Base-by-base conservation (phyloP, 2,329 filamentous ascomycete species). In the Aspergillus transmontanensis region DNA sequence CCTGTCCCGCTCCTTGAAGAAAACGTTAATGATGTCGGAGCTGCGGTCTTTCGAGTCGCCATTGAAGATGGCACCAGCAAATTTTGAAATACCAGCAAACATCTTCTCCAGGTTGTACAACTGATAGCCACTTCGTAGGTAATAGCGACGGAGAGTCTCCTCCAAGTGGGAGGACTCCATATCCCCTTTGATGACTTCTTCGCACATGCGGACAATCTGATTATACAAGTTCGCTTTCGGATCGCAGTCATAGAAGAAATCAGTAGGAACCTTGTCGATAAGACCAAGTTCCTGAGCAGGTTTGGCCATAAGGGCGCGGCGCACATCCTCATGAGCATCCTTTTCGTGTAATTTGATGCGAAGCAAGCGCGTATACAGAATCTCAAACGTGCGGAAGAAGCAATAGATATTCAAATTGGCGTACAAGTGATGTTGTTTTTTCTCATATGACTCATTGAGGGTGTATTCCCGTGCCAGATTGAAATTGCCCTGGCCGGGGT, bases 91-190 rank as follows among this genome's bases (percentile, higher is more conserved):
- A 1, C 90, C 90, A 73, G 89, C 89, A 59, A 98, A 86, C 34
- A 97, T 87, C 75, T 96, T 94, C 73, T 96, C 92, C 67, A 98
- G 89, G 5, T 92, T 94, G 81, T 98, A 99, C 45, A 98, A 81
- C 72, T 93, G 93, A 90, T 94, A 99, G 7, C 95, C 95, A 68
- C 89, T 91, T 74, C 90, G 89, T 62, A 98, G 85, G 76, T 97
- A 99, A 80, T 93, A 97, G 68, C 94, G 91, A 28, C 95, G 90
- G 61, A 99, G 84, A 6, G 93, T 90, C 72, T 98, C 94, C 77
- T 98, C 94, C 69, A 96, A 92, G 34, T 92, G 89, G 59, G 83
- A 85, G 78, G 94, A 89, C 58, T 98, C 95, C 43, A 94, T 84
- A 11, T 96, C 92, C 6, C 90, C 90, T 50, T 89, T 87, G 68